These are phyloP conservation scores for Fraxinus angustifolia DNA, from an alignment of 305 asterid genomes.

Conservation along the genomic window DNA sequence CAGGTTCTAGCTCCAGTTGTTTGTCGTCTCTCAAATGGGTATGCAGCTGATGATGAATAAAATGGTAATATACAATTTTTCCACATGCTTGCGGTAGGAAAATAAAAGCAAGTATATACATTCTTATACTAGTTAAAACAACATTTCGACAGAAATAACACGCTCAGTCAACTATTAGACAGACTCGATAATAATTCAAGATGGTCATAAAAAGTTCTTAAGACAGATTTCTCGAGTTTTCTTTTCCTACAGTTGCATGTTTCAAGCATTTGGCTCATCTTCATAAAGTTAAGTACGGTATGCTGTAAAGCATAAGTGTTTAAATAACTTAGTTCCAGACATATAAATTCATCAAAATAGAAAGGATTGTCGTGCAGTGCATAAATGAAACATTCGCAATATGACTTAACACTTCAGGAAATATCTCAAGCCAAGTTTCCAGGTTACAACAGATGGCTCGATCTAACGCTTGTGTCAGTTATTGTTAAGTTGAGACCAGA, in stretches of 20 bases:
- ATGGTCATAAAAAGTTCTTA: background rate
- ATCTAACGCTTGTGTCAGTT: background rate
- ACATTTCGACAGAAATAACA: background rate
- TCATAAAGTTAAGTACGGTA: background rate
- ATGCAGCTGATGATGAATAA: background rate
- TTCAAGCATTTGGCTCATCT: background rate
- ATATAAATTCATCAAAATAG: background rate
- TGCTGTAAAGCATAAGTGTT: background rate
- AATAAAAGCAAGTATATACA: background rate
- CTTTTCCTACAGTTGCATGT: background rate
- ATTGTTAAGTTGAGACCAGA: slow-evolving; percentile 16
- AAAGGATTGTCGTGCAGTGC: background rate
- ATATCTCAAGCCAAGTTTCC: background rate
- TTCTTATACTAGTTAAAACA: background rate
- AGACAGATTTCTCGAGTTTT: background rate
- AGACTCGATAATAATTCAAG: background rate
- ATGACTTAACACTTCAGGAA: background rate
- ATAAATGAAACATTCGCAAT: background rate
- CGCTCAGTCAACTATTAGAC: background rate
- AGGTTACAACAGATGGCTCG: background rate
- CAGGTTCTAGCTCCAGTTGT: background rate
- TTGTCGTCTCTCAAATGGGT: background rate
- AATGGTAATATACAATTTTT: background rate
- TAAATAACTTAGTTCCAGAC: background rate
- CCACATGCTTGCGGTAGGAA: background rate